Base-by-base conservation (phyloP, 1,284 basidiomycete genomes). In the Cryptococcus jaspeensis region DNA sequence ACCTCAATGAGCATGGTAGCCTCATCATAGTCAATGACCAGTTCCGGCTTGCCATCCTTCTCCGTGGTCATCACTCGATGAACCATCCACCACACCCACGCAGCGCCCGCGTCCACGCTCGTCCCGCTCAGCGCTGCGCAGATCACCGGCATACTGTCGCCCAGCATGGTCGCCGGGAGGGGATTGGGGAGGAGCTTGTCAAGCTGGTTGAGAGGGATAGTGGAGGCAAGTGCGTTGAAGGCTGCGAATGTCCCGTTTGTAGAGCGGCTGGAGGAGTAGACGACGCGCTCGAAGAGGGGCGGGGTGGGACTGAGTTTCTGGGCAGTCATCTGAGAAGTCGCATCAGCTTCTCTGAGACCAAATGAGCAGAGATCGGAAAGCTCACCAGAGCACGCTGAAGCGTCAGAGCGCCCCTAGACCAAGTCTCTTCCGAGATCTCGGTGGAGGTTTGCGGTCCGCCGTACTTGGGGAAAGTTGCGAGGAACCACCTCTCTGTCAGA, bases 1-100 rank as follows among this genome's bases (percentile, higher is more conserved):
- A 69, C 71, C 65, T 74, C 70, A 2, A 74, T 39, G 16, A 74
- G 57, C 56, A 68, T 62, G 2, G 67, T 63, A 1, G 65, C 66
- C 25, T 59, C 61, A 42, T 70, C 67, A 46, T 58, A 62, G 12
- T 63, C 62, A n/a, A 64, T 46, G 8, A 35, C 44, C 16, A 57
- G 40, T 12, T 43, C 23, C 16, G 40, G 53, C 20, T 52, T 16
- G 15, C 47, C 42, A n/a, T 40, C 38, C 23, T 41, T 32, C 40
- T 50, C 41, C 20, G 22, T 32, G 15, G 22, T 40, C 25, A 41
- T 12, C 2, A 56, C 57, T 3, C 43, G 38, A 20, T 63, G 25
- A 3, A 67, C 44, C 1, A 70, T 44, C 1, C 39, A 38, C 67
- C 64, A 70, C 0, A 62, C 52, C 45, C 60, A 60, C 0, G 56